These are phyloP conservation scores for Emergomyces pasteurianus DNA, from an alignment of 2,329 filamentous ascomycete species.

Conservation along the genomic window DNA sequence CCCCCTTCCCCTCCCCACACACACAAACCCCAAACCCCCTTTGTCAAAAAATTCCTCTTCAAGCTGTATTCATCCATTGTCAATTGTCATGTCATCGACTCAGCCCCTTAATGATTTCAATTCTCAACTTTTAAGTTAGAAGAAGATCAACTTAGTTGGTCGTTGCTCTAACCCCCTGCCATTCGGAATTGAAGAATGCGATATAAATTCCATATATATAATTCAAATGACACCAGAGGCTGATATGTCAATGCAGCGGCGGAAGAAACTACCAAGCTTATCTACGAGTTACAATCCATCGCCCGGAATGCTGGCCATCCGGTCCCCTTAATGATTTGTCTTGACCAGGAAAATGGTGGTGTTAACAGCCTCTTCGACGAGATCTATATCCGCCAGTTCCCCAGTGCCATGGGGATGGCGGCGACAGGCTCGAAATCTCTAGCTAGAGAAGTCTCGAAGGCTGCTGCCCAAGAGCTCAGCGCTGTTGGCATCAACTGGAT, in stretches of 20 bases:
- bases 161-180: neutral
- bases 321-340: constrained; percentile 74
- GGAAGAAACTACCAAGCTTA: constrained; percentile 74
- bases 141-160: neutral
- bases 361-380: constrained; percentile 96
- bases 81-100: neutral
- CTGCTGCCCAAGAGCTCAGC: constrained; percentile 81
- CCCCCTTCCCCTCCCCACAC: neutral
- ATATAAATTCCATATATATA: neutral
- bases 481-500: constrained; percentile 95
- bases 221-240: constrained; percentile 3
- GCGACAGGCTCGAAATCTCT: constrained; percentile 76
- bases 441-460: constrained; percentile 81
- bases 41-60: neutral
- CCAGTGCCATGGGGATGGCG: constrained; percentile 93
- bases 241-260: constrained; percentile 52
- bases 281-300: constrained; percentile 85
- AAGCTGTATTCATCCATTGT: neutral
- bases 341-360: constrained; percentile 96
- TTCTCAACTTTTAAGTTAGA: neutral
- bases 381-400: constrained; percentile 90
- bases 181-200: neutral
- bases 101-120: neutral
- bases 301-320: constrained; percentile 83
- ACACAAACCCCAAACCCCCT: too few relatives aligned